Evolutionary conservation across 768 basidiomycete species (phyloP), one percentile per base, ranked within the genome.

Genomic region (Leccinum disarticulatum): DNA sequence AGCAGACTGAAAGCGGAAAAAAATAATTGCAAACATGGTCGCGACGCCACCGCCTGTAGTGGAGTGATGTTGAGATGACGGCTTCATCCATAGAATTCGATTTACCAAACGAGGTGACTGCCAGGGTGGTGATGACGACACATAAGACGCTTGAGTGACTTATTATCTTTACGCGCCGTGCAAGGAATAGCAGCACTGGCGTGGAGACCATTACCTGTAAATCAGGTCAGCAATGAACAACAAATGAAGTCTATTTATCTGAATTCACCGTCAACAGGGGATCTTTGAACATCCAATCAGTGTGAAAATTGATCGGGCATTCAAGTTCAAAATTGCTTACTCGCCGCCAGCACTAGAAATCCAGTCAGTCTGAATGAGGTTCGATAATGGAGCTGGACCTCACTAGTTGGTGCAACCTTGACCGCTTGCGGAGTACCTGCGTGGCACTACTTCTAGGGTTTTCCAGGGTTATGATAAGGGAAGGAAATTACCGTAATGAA

Each of bases 171-270:
- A 79, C 74, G 25, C 78, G 70, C 76, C 77, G 78, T 6, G 79
- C 78, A 50, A 81, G 81, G 64, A 83, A 84, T 5, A 77, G 59
- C 55, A 83, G 81, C 6, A 81, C 80, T 13, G 76, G 63, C 6
- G 73, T 60, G 1, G 77, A 79, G 33, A 79, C 79, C 55, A 83
- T 73, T 5, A 76, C 80, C 81, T 82, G 48, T 31, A 11, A 15
- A 57, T 3, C 19, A 31, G 30, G 1, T 46, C 41, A 14, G 50
- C 25, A 54, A 36, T 28, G 19, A 3, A 1, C 30, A 57, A 28
- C 6, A 1, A 4, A 30, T 14, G 14, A 1, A 9, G 1, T 2
- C 13, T 1, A 17, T 50, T 13, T 30, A 11, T 43, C 3, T 6
- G 25, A 7, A 61, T 73, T 61, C 19, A 81, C 80, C 13, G 81